phyloP scores from a whole-genome alignment of 371 early-diverging fungal species.

The Mucor saturninus region DNA sequence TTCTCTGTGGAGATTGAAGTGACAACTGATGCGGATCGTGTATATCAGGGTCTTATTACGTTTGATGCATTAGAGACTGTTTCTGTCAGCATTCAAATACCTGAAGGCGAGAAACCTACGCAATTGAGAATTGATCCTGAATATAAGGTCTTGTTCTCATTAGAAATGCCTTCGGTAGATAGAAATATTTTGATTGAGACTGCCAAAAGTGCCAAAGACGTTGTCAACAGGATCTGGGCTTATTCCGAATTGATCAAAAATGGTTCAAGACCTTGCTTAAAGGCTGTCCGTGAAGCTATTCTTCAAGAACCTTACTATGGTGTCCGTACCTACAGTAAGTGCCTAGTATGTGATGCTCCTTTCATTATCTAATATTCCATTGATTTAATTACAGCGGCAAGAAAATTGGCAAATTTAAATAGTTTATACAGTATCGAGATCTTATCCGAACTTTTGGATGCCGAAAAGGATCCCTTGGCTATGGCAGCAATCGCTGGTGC shows the following conservation, averaged over 20 bases:
- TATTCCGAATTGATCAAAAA: conserved; percentile 50
- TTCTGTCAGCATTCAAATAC: conserved; percentile 23
- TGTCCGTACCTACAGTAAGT: conserved; percentile 45
- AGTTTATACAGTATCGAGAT: conserved; percentile 44
- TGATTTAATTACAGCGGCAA: conserved; percentile 26
- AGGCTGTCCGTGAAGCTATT: conserved; percentile 40
- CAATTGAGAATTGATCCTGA: conserved; percentile 60
- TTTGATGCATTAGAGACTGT: conserved; percentile 38
- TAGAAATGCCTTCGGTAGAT: conserved; percentile 54
- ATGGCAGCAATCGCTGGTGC: conserved; percentile 26
- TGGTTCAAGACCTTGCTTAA: conserved; percentile 43
- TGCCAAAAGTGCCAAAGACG: conserved; percentile 36
- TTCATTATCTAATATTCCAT: too few species aligned
- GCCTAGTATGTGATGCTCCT: too few species aligned
- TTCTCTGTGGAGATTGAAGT: conserved; percentile 55
- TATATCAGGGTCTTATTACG: conserved; percentile 18
- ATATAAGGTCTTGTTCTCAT: conserved; percentile 42
- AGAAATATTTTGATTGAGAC: conserved; percentile 50
- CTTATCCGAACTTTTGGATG: conserved; percentile 45
- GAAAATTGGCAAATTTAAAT: conserved; percentile 38
- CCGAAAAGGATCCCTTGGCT: conserved; percentile 49
- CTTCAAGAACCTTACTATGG: conserved; percentile 50
- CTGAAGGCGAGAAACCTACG: conserved; percentile 30
- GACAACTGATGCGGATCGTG: conserved; percentile 37
- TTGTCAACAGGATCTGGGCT: conserved; percentile 47